phyloP scores from a whole-genome alignment of 306 rosid species.

The Casuarina cunninghamiana region DNA sequence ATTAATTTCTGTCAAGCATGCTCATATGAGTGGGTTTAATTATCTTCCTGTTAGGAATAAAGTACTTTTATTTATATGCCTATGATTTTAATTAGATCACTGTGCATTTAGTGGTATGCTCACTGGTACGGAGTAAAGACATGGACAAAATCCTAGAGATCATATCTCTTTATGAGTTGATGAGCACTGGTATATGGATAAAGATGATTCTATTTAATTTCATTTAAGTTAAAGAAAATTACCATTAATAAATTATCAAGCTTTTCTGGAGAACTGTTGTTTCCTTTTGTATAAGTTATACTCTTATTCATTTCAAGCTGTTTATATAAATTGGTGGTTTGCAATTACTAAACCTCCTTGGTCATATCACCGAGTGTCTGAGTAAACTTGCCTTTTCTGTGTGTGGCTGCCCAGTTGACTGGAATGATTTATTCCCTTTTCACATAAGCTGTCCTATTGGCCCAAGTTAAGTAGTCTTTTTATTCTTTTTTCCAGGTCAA shows the following conservation, averaged over 20 bases:
- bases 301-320: neutral
- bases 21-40: slow-evolving; percentile 2
- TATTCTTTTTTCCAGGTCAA: slow-evolving; percentile 59
- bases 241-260: slow-evolving; percentile 1
- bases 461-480: neutral
- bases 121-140: neutral
- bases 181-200: neutral
- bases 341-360: neutral
- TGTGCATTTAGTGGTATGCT: neutral
- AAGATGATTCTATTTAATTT: slow-evolving; percentile 7
- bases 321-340: neutral
- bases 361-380: neutral
- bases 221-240: slow-evolving; percentile 14
- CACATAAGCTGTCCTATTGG: slow-evolving; percentile 18
- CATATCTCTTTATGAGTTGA: neutral
- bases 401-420: neutral
- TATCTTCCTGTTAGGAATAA: neutral
- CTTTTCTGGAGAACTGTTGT: neutral
- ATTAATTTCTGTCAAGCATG: slow-evolving; percentile 1
- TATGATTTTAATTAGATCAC: neutral
- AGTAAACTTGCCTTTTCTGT: neutral
- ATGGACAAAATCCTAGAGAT: neutral
- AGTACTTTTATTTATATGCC: neutral
- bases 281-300: neutral
- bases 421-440: neutral